These are phyloP conservation scores for Jamesozyma rosinii DNA, from an alignment of 805 yeast species.

Conservation along the genomic window DNA sequence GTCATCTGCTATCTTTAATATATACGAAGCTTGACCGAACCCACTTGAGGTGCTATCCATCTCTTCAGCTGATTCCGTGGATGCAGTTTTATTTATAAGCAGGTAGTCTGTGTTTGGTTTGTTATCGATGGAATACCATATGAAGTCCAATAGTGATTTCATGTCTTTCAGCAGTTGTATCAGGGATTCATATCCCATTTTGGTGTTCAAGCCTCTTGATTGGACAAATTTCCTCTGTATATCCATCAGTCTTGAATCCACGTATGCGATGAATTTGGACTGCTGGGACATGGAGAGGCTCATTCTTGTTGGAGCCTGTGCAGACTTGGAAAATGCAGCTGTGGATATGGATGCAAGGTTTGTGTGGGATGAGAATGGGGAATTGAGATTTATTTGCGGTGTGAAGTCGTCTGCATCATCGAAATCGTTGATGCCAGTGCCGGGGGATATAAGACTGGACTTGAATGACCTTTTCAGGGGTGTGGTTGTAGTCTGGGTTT, in stretches of 20 bases:
- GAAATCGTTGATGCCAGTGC: constrained; percentile 4
- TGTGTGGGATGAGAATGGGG: constrained; percentile 25
- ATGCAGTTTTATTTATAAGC: background rate
- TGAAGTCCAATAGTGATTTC: constrained; percentile 40
- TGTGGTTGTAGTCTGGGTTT: constrained; percentile 2
- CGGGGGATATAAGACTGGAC: no score
- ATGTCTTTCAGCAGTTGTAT: constrained; percentile 38
- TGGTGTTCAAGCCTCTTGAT: constrained; percentile 32
- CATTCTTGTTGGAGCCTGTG: constrained; percentile 6
- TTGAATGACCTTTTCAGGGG: background rate
- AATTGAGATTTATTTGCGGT: constrained; percentile 23
- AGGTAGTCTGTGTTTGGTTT: constrained; percentile 24
- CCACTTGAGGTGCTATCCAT: background rate
- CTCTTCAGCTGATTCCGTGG: background rate
- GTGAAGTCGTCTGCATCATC: constrained; percentile 27
- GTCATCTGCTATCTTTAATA: constrained; percentile 58
- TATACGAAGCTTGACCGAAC: constrained; percentile 57
- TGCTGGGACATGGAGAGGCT: constrained; percentile 43
- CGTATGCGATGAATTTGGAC: constrained; percentile 43
- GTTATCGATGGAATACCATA: constrained; percentile 52
- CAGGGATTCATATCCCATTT: constrained; percentile 25
- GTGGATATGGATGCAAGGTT: constrained; percentile 4
- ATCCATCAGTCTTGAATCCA: constrained; percentile 44
- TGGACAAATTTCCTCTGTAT: constrained; percentile 48
- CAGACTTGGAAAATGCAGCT: background rate